A percentile compares a stretch with the other conserved stretches of the same genome.
phyloP scores from a whole-genome alignment of 2,329 filamentous ascomycete genomes.

The Fusarium foetens region DNA sequence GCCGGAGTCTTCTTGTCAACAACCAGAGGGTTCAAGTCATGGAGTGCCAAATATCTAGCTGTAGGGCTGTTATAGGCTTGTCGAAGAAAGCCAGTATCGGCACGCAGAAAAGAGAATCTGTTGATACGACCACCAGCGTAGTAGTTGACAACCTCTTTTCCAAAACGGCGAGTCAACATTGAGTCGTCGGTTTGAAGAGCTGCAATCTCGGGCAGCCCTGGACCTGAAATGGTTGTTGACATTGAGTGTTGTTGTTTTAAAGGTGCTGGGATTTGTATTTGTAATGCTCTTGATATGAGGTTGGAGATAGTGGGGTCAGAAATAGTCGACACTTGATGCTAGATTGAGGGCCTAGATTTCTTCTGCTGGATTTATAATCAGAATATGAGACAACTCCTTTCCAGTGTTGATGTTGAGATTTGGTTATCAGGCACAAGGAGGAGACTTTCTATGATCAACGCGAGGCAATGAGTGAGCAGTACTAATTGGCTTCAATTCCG shows the following conservation, averaged over 20 bases:
- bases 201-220: conserved; percentile 57
- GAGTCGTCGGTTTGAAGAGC: conserved; percentile 62
- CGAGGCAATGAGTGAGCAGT: not conserved
- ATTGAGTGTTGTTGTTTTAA: conserved; percentile 21
- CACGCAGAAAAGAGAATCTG: conserved; percentile 80
- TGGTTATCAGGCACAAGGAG: conserved; percentile 14
- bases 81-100: conserved; percentile 75
- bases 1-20: conserved; percentile 67
- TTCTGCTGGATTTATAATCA: not conserved
- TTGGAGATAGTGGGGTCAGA: not conserved
- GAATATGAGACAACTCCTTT: not conserved
- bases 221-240: conserved; percentile 46
- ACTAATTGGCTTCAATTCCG: conserved; percentile 26
- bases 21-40: conserved; percentile 79
- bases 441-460: conserved; percentile 11
- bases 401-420: conserved; percentile 1
- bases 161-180: conserved; percentile 81
- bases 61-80: conserved; percentile 72
- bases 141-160: conserved; percentile 84
- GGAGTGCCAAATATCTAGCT: conserved; percentile 80
- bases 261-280: conserved; percentile 26
- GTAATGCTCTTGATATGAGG: conserved; percentile 15
- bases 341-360: not conserved
- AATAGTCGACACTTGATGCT: not conserved
- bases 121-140: conserved; percentile 83